A percentile compares a stretch with the other conserved stretches of the same genome.
Evolutionary conservation across 2,329 filamentous ascomycete species (phyloP).

Genomic region (Pseudogymnoascus verrucosus): DNA sequence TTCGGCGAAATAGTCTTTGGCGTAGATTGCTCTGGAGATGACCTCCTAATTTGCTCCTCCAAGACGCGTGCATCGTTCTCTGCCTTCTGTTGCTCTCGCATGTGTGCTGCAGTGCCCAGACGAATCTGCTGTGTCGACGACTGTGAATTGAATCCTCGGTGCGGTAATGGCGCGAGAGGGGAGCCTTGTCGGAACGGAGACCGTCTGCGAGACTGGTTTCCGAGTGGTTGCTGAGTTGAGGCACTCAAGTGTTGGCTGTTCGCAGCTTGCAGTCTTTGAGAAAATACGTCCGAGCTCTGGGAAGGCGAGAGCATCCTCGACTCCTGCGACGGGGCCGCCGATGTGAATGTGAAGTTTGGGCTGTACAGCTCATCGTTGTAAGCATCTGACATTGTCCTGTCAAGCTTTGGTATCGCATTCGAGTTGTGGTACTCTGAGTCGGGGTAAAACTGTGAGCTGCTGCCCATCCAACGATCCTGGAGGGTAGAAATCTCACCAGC

Average conservation of each 20-base stretch:
- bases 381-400: slow-evolving; percentile 78
- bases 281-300: slow-evolving; percentile 56
- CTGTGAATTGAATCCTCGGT: slow-evolving; percentile 31
- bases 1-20: slow-evolving; percentile 89
- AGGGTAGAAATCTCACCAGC: slow-evolving; percentile 41
- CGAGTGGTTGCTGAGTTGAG: slow-evolving; percentile 38
- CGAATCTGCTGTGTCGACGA: slow-evolving; percentile 26
- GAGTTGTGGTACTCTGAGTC: slow-evolving; percentile 44
- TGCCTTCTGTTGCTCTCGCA: slow-evolving; percentile 53
- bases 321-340: slow-evolving; percentile 43
- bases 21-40: slow-evolving; percentile 38
- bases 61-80: slow-evolving; percentile 46
- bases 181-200: slow-evolving; percentile 77
- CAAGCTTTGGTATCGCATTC: slow-evolving; percentile 62
- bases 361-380: slow-evolving; percentile 82
- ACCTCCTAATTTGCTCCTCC: slow-evolving; percentile 33
- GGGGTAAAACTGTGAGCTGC: slow-evolving; percentile 56
- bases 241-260: slow-evolving; percentile 65
- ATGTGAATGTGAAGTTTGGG: slow-evolving; percentile 53
- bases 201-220: slow-evolving; percentile 48
- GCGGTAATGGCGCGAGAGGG: slow-evolving; percentile 42
- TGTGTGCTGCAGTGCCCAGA: slow-evolving; percentile 48
- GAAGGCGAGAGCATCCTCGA: slow-evolving; percentile 32
- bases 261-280: slow-evolving; percentile 68
- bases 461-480: slow-evolving; percentile 42